These are phyloP conservation scores for Thermothelomyces thermophilus DNA, from an alignment of 2,329 filamentous ascomycete species.

Conservation along the genomic window DNA sequence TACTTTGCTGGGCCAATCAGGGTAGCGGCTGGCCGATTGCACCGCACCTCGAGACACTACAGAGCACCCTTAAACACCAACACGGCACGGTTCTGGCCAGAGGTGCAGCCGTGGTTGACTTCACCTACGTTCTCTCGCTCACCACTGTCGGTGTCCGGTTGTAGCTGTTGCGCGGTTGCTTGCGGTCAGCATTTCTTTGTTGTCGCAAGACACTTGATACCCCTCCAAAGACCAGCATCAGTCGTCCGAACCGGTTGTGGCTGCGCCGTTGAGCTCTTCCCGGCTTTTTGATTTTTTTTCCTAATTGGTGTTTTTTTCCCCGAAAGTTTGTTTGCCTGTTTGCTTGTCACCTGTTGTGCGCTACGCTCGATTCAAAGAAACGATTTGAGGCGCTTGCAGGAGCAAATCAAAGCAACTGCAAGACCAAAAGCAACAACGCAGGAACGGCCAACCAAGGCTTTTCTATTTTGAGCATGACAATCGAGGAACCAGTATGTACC, in stretches of 20 bases:
- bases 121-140: constrained; percentile 6
- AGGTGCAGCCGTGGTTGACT: constrained; percentile 7
- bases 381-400: background rate
- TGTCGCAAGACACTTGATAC: background rate
- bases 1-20: constrained; percentile 20
- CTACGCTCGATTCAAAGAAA: too few species aligned
- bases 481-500: constrained; percentile 23
- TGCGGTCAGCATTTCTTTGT: constrained; percentile 7
- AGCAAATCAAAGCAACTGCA: constrained; percentile 1
- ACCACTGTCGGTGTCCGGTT: constrained; percentile 6
- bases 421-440: background rate
- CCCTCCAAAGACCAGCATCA: background rate
- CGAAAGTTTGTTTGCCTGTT: too few species aligned
- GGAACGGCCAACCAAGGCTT: background rate
- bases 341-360: too few species aligned
- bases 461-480: constrained; percentile 19
- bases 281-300: background rate
- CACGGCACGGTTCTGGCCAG: constrained; percentile 9
- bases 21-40: background rate
- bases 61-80: constrained; percentile 21
- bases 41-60: constrained; percentile 1
- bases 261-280: background rate
- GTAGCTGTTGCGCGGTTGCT: constrained; percentile 6
- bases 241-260: background rate
- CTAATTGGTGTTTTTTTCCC: too few species aligned